Base-by-base conservation (phyloP, 805 yeast species). In the Saccharomycopsis fodiens region DNA sequence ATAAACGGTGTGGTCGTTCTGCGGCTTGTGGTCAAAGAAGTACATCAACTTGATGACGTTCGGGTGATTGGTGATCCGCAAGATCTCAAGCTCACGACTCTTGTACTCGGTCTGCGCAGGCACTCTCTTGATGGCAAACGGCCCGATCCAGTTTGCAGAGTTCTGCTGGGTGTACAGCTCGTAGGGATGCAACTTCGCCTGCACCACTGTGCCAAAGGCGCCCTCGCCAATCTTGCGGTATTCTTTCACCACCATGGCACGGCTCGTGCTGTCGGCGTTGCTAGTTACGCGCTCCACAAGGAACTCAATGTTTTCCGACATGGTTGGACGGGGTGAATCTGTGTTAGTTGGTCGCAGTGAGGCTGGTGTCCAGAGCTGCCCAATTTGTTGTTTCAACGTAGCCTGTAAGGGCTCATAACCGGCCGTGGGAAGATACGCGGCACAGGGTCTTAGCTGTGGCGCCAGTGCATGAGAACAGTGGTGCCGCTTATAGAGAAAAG, bases 101-200 rank as follows among this genome's bases (percentile, higher is more conserved):
- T 85, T 85, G 61, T 84, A 85, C 61, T 85, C 94, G 0, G 93
- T 85, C 57, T 85, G 93, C 1, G 93, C 91, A 21, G 91, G 89
- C 1, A 84, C 93, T 54, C 86, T 74, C 57, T 85, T 85, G 48
- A 85, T 83, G 17, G 93, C 93, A 66, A 75, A 85, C 0, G 94
- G 94, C 1, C 94, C 94, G 34, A 78, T 64, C 85, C 86, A 79
- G 13, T 34, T 17, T 16, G 17, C 15, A 10, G 47, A 41, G 32
- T 48, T 47, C 12, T 15, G 30, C 23, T 41, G 43, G 4, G 34
- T 35, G 20, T 42, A 39, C 17, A 65, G 63, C 20, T 61, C 65
- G 53, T 68, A 67, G 5, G 59, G 67, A 45, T 64, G 61, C 31
- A 70, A 65, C 52, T 76, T 75, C 1, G 93, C 91, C 58, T 83